Conservation (phyloP, 169 alveolate genomes). For the Cryptosporidium xiaoi region DNA sequence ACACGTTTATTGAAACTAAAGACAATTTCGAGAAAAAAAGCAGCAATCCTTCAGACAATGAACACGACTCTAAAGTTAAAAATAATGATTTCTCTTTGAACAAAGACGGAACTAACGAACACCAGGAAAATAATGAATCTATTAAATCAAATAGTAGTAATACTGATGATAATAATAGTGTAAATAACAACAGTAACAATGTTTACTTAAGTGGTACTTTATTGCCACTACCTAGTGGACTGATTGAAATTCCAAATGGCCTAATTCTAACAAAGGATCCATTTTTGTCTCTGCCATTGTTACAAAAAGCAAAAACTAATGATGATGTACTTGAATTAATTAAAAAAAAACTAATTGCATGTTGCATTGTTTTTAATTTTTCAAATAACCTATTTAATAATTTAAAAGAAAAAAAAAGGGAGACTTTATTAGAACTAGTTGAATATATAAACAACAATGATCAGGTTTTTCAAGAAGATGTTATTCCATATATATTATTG, state of each 20-base stretch:
- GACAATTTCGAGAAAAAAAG: neutral
- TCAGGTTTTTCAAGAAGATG: conserved; percentile 36
- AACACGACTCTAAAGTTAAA: neutral
- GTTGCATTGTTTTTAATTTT: conserved; percentile 84
- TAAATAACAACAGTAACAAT: neutral
- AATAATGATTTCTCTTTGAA: neutral
- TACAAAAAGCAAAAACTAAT: conserved; percentile 81
- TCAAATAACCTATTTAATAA: conserved; percentile 75
- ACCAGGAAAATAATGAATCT: neutral
- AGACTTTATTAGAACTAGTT: conserved; percentile 86
- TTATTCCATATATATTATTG: conserved; percentile 52
- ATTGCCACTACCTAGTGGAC: conserved; percentile 25
- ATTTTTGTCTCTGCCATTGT: conserved; percentile 79
- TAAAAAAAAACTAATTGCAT: conserved; percentile 86
- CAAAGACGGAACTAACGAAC: neutral
- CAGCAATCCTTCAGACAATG: conserved; percentile 14
- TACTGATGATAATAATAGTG: neutral
- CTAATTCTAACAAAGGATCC: conserved; percentile 74
- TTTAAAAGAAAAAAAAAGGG: conserved; percentile 87
- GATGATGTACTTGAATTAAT: conserved; percentile 81
- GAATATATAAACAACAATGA: conserved; percentile 82
- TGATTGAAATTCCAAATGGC: conserved; percentile 18
- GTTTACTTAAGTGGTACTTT: neutral
- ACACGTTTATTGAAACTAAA: neutral
- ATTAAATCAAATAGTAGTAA: neutral